Conservation (phyloP, 2,329 filamentous ascomycete genomes). For the Pestalotiopsis sp. region DNA sequence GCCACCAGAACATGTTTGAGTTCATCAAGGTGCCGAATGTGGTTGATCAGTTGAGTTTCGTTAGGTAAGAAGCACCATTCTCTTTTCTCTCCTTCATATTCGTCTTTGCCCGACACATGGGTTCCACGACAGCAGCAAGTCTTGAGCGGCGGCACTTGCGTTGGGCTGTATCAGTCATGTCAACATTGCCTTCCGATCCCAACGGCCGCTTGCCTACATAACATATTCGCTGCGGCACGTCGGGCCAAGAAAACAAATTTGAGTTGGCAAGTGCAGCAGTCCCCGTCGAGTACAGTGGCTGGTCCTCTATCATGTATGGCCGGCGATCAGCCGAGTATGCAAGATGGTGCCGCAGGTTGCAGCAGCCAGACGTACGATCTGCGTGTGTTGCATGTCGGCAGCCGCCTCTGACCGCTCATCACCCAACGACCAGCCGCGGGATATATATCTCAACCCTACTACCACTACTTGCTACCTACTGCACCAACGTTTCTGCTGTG, state of each 20-base stretch:
- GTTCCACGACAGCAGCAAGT: not conserved
- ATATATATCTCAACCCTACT: not conserved
- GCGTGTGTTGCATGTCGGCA: not conserved
- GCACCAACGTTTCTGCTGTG: not conserved
- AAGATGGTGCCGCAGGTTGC: slow-evolving; percentile 5
- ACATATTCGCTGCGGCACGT: slow-evolving; percentile 17
- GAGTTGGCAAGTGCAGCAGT: slow-evolving; percentile 26
- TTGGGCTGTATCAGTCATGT: not conserved
- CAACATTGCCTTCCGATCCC: not conserved
- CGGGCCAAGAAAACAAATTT: slow-evolving; percentile 18
- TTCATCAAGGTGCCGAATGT: slow-evolving; percentile 62
- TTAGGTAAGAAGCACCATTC: slow-evolving; percentile 58
- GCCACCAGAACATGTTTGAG: slow-evolving; percentile 50
- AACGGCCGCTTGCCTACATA: slow-evolving; percentile 15
- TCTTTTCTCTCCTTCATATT: slow-evolving; percentile 5
- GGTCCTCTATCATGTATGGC: slow-evolving; percentile 9
- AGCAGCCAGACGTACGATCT: slow-evolving; percentile 2
- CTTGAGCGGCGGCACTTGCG: not conserved
- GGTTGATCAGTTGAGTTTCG: slow-evolving; percentile 70
- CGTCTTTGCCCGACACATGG: too few species aligned
- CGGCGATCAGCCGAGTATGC: not conserved
- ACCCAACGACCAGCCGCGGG: slow-evolving; percentile 9
- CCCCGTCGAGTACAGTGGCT: slow-evolving; percentile 23
- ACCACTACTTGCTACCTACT: not conserved
- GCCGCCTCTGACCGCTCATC: slow-evolving; percentile 14